Evolutionary conservation across 2,329 filamentous ascomycete genomes (phyloP), one percentile per base, ranked within the genome.

Genomic region (Aureobasidium sp.): DNA sequence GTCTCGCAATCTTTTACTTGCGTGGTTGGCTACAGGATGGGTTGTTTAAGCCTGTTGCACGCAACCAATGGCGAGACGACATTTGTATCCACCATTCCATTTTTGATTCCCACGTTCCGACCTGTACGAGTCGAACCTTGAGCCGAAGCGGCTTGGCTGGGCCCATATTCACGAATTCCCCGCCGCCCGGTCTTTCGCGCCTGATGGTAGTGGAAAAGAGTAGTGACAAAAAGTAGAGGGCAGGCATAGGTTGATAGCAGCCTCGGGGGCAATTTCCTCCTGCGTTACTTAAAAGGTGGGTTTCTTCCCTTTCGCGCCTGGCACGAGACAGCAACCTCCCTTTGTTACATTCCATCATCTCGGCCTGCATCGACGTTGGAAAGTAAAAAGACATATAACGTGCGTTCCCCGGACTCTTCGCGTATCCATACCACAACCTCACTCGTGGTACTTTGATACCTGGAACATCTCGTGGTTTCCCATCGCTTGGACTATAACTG

Each of bases 281-380:
- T 58, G 55, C 55, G 33, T 23, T 58, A 47, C 42, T 49, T 58
- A 31, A 58, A 49, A 47, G 33, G 9, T 23, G 8, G 13, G 21
- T 6, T 45, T 37, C 2, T 23, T 23, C 19, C 53, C 21, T 55
- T 21, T 55, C 29, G 27, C 40, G 53, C 19, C 53, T 57, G 53
- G 53, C 53, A 43, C 38, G 38, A 55, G n/a, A 3, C 3, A 21
- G 8, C 15, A 33, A 31, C 42, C 53, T 40, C 40, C 53, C 40
- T 45, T 38, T 11, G 21, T 49, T 58, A 58, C 55, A 49, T 58
- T 58, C 55, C 55, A 58, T 49, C 55, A 58, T 47, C 35, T 49
- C 38, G 43, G 42, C 55, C 55, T 58, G 55, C 55, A 58, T 58
- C 55, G 23, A 47, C 55, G 55, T 58, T 58, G 25, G 29, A 55